Evolutionary conservation across 352 stramenopile genomes (phyloP), one percentile per base, ranked within the genome.

Genomic region (Albugo laibachii): DNA sequence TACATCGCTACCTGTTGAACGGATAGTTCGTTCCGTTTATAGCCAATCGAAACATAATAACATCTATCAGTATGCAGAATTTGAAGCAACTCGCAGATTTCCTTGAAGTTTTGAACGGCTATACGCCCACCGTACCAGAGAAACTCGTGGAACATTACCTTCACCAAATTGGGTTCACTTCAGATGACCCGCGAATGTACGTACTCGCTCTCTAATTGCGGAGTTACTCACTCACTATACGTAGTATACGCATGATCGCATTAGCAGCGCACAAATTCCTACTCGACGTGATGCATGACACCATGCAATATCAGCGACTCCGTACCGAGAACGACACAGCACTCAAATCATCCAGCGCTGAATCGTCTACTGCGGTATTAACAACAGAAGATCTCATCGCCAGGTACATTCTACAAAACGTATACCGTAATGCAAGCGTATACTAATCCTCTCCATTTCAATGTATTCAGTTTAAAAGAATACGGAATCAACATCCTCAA

Each of bases 401-500:
- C 39, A 76, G 63, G 63, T 72, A 36, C n/a, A n/a, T n/a, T n/a
- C n/a, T n/a, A n/a, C n/a, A n/a, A 13, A 50, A 20, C 16, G 20
- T 43, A 19, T 43, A 24, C 20, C 20, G 16, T 43, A 3, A 43
- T 43, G 5, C 16, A 36, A 31, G 5, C 16, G 42, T 24, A n/a
- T 18, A 47, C 18, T n/a, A 20, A 35, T 21, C 14, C 16, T 24
- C 27, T 43, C 38, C 19, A 43, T 24, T 50, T 19, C 38, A 4
- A 14, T 45, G 36, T n/a, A 11, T 20, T 35, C 36, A 84, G 72
- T 52, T 56, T 88, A 16, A 80, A 80, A 42, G 76, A 88, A 47
- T 88, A 83, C 57, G 72, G 72, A 41, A 55, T 88, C 36, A 85
- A 82, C 44, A 59, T 87, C 19, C 74, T 64, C 60, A 82, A 82